Evolutionary conservation across 2,329 filamentous ascomycete species (phyloP).

Genomic region (Esteya vermicola): DNA sequence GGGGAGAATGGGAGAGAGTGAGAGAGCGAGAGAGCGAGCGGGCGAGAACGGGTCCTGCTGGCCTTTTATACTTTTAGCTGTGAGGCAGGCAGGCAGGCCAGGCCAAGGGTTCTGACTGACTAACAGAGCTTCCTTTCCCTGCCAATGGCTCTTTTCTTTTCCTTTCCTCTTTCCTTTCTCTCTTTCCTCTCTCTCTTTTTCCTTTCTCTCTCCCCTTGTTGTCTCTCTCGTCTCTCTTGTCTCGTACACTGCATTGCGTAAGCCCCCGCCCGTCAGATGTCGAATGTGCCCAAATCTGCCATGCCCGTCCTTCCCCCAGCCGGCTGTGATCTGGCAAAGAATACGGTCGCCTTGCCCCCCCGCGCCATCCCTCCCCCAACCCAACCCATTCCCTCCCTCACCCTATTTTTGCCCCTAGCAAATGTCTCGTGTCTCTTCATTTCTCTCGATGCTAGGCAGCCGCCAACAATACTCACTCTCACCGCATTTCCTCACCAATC

Average conservation of each 20-base stretch:
- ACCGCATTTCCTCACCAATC: conserved; percentile 9
- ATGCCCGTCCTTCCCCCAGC: background rate
- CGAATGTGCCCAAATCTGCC: no score
- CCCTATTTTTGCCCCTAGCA: no score
- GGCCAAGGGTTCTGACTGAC: no score
- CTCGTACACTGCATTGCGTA: background rate
- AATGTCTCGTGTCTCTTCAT: background rate
- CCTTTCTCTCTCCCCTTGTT: background rate
- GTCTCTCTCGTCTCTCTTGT: background rate
- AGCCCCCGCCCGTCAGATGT: no score
- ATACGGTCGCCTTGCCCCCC: no score
- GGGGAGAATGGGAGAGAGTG: background rate
- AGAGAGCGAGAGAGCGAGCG: background rate
- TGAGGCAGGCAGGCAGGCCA: no score
- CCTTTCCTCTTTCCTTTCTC: background rate
- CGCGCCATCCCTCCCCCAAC: no score
- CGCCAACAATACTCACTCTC: background rate
- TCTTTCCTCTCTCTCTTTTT: background rate
- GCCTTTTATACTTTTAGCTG: no score
- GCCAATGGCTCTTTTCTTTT: background rate
- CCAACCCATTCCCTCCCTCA: no score
- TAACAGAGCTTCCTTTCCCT: no score
- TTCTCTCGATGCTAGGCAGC: background rate
- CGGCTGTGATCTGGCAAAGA: no score
- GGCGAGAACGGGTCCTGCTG: no score